Evolutionary conservation across 2,329 filamentous ascomycete genomes (phyloP).

Genomic region (Aureobasidium melanogenum): DNA sequence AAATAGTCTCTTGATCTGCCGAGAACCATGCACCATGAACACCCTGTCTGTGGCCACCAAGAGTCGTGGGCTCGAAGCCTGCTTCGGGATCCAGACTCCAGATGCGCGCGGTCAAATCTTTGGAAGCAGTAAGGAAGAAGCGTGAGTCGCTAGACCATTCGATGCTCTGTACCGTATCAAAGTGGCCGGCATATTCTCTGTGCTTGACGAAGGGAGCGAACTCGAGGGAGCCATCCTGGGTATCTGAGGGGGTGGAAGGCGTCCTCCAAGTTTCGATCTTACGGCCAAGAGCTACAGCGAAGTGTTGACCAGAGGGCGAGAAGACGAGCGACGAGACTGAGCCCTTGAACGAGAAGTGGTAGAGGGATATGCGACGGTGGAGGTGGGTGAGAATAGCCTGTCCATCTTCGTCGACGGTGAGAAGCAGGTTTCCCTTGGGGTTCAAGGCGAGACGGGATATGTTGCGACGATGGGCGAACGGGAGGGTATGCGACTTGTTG

Average conservation of each 20-base stretch:
- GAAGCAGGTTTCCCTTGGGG: conserved; percentile 80
- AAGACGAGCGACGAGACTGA: conserved; percentile 77
- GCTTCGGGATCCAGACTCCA: conserved; percentile 88
- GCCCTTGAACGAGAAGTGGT: conserved; percentile 92
- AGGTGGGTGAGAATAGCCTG: conserved; percentile 90
- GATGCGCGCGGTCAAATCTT: conserved; percentile 85
- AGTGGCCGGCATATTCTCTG: conserved; percentile 78
- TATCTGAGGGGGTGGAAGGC: conserved; percentile 68
- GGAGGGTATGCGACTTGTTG: conserved; percentile 79
- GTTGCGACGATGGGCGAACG: conserved; percentile 89
- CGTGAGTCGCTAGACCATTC: conserved; percentile 95
- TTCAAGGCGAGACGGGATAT: conserved; percentile 82
- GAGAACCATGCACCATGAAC: conserved; percentile 97
- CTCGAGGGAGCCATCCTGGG: conserved; percentile 71
- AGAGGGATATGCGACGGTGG: conserved; percentile 72
- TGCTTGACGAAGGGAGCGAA: conserved; percentile 92
- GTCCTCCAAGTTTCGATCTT: conserved; percentile 95
- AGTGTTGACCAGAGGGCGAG: conserved; percentile 82
- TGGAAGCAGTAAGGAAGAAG: conserved; percentile 88
- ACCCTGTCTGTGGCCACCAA: conserved; percentile 83
- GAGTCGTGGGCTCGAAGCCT: conserved; percentile 78
- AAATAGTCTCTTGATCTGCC: conserved; percentile 87
- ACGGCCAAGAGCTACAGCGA: conserved; percentile 78
- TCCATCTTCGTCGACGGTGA: conserved; percentile 90
- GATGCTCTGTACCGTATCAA: conserved; percentile 75